Percentiles rank a stretch among this genome's conserved stretches.
phyloP scores from a whole-genome alignment of 108 stramenopile species.

The Skeletonema menzelii region DNA sequence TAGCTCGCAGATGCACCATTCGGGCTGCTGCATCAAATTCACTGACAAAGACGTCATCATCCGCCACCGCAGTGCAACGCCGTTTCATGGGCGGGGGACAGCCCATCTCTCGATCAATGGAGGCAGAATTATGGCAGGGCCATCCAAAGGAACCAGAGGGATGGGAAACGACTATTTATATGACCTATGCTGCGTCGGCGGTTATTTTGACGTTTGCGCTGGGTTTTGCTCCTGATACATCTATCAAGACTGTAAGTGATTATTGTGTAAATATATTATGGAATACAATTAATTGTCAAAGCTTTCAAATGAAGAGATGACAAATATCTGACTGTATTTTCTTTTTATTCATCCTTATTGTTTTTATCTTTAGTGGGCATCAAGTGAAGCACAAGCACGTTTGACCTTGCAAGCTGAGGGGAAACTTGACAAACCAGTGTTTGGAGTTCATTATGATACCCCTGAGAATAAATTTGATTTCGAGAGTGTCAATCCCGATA shows the following conservation, averaged over 20 bases:
- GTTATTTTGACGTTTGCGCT: constrained; percentile 30
- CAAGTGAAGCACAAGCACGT: constrained; percentile 56
- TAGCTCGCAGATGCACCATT: constrained; percentile 12
- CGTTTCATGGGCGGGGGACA: constrained; percentile 46
- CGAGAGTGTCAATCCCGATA: constrained; percentile 38
- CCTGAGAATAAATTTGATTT: constrained; percentile 50
- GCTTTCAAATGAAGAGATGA: not conserved
- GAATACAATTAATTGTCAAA: not conserved
- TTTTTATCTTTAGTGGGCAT: constrained; percentile 45
- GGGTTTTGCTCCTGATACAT: constrained; percentile 55
- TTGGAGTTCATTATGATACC: constrained; percentile 60
- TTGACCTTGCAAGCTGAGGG: constrained; percentile 47
- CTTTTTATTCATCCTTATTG: not conserved
- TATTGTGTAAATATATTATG: not conserved
- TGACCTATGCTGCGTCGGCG: constrained; percentile 35
- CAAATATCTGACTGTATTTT: not conserved
- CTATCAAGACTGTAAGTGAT: constrained; percentile 52
- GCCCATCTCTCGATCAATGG: constrained; percentile 58
- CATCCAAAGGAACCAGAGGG: constrained; percentile 55
- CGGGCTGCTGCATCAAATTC: constrained; percentile 1
- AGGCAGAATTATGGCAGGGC: constrained; percentile 57
- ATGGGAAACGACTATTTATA: constrained; percentile 61
- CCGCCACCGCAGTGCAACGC: constrained; percentile 1
- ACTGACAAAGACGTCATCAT: not conserved
- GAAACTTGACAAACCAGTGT: constrained; percentile 47